Evolutionary conservation across 2,329 filamentous ascomycete genomes (phyloP), one percentile per base, ranked within the genome.

Genomic region (Colletotrichum echinochloae): DNA sequence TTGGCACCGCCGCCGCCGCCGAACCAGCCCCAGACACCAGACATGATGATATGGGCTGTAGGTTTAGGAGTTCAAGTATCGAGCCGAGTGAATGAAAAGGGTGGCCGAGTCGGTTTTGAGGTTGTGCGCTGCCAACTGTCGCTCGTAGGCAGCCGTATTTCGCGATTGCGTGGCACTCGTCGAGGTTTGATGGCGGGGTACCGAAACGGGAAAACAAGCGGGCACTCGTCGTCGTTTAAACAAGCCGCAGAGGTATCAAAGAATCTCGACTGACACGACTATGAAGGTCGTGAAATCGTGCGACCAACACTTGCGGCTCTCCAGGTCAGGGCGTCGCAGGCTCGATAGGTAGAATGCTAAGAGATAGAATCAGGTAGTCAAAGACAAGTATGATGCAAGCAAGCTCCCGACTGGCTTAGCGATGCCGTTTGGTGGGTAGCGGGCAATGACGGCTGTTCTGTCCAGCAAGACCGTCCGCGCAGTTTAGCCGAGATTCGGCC

Each of bases 1-100:
- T 94, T 94, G 84, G 94, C 91, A 76, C 91, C 91, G 77, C 89
- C 89, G 75, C 89, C 89, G 78, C 94, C 94, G 83, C 95, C 94
- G 81, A 98, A 97, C 94, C 95, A 98, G 84, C 92, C 90, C 92
- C 93, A 93, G 83, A 93, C 89, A 73, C 86, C 85, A 73, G 86
- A 91, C 89, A 91, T 91, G 74, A 77, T 85, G 77, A 51, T 54
- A 1, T 28, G 46, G 61, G 72, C 63, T 73, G 60, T 61, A 65
- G 28, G 64, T 62, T 55, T 49, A 64, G 54, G 30, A 12, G 33
- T 23, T 28, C 12, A 12, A 7, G 12, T 51, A 65, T 55, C 26
- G 55, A 20, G 44, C n/a, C 20, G 52, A 44, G 16, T 48, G 14
- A 14, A 41, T 62, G 44, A 46, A 39, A 54, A 1, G 37, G 28